A percentile compares a stretch with the other conserved stretches of the same genome.
Conservation (phyloP, 1,284 basidiomycete species). For the Ganoderma boninense region DNA sequence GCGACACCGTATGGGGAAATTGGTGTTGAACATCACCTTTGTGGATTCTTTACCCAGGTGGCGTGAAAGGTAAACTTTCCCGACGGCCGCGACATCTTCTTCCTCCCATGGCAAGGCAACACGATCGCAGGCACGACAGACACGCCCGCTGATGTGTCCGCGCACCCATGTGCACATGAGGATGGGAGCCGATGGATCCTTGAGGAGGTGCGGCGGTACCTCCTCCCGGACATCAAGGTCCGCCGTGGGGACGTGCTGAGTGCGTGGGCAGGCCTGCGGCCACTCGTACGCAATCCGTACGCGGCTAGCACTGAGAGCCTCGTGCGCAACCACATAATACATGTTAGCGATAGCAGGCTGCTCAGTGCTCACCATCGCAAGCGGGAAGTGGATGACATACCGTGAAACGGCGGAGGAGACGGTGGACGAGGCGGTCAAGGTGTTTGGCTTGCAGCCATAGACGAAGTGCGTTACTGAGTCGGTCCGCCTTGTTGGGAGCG, state of each 20-base stretch:
- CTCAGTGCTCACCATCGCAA: conserved; percentile 96
- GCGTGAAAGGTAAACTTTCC: too few species aligned
- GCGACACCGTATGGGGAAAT: too few species aligned
- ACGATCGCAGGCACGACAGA: conserved; percentile 99
- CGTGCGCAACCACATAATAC: conserved; percentile 95
- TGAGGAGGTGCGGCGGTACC: conserved; percentile 90
- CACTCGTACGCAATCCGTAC: conserved; percentile 87
- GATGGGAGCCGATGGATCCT: conserved; percentile 98
- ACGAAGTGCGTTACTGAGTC: conserved; percentile 82
- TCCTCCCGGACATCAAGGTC: conserved; percentile 93
- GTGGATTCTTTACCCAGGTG: too few species aligned
- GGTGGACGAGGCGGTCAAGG: conserved; percentile 88
- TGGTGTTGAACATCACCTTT: too few species aligned
- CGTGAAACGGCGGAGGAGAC: conserved; percentile 97
- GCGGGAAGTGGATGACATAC: conserved; percentile 99
- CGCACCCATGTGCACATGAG: conserved; percentile 87
- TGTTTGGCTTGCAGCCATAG: conserved; percentile 70
- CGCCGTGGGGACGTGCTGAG: conserved; percentile 95
- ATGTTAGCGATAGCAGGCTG: conserved; percentile 83
- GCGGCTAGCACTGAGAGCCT: conserved; percentile 86
- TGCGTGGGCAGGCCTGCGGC: conserved; percentile 94
- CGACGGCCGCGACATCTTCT: conserved; percentile 98
- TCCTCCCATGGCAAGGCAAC: conserved; percentile 98
- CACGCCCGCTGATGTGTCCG: conserved; percentile 79
- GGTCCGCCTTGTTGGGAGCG: conserved; percentile 90